A percentile compares a stretch with the other conserved stretches of the same genome.
phyloP scores from a whole-genome alignment of 345 rosid species.

The Populus simonii region DNA sequence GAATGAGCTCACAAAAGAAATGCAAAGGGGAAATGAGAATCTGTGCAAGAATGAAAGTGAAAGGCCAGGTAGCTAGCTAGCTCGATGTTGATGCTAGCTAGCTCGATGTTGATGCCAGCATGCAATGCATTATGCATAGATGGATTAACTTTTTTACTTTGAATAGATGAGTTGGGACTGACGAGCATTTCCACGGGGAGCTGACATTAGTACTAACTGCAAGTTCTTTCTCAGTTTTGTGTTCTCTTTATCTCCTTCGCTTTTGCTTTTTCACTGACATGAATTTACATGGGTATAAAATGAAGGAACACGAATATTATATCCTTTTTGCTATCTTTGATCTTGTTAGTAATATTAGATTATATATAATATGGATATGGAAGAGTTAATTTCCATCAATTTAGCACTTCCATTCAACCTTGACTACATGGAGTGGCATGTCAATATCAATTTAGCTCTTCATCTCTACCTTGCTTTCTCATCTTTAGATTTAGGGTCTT shows the following conservation, averaged over 20 bases:
- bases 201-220: conserved; percentile 35
- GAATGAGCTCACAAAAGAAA: conserved; percentile 48
- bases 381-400: neutral
- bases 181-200: conserved; percentile 30
- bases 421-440: neutral
- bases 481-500: too few relatives aligned
- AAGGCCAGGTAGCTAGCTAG: neutral
- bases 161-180: conserved; percentile 3
- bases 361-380: neutral
- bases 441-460: too few relatives aligned
- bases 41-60: conserved; percentile 17
- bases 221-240: conserved; percentile 12
- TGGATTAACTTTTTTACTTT: conserved; percentile 26
- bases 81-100: conserved; percentile 11
- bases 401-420: neutral
- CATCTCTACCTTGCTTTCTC: too few relatives aligned
- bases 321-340: conserved; percentile 21
- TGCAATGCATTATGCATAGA: conserved; percentile 6
- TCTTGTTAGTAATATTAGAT: neutral
- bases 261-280: conserved; percentile 22
- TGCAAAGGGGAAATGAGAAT: conserved; percentile 20
- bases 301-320: conserved; percentile 4
- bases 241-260: neutral
- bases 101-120: conserved; percentile 12
- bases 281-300: conserved; percentile 25